These are phyloP conservation scores for Ophiostoma montium DNA, from an alignment of 2,329 filamentous ascomycete genomes.

Conservation along the genomic window DNA sequence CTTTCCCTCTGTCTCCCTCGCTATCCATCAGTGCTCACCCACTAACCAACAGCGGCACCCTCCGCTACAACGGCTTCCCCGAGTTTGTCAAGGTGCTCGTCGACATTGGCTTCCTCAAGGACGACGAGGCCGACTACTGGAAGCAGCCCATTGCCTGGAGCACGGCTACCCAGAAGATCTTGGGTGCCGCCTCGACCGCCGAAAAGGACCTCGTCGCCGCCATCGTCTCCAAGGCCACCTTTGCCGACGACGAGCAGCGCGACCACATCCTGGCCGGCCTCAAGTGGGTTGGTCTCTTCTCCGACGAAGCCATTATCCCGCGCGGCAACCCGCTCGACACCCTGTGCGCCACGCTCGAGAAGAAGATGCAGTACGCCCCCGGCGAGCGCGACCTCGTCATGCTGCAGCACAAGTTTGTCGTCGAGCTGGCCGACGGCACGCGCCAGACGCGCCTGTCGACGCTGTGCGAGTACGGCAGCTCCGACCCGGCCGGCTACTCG, in stretches of 20 bases:
- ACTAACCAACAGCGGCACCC: conserved; percentile 36
- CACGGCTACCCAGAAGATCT: conserved; percentile 65
- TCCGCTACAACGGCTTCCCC: conserved; percentile 81
- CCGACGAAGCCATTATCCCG: conserved; percentile 52
- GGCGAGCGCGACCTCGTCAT: conserved; percentile 76
- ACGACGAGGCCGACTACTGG: conserved; percentile 51
- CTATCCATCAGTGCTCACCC: neutral
- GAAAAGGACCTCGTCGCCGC: conserved; percentile 59
- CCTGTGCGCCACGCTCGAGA: conserved; percentile 75
- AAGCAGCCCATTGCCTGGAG: conserved; percentile 63
- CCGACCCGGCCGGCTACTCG: conserved; percentile 49
- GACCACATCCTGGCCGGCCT: conserved; percentile 49
- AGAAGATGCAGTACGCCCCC: conserved; percentile 80
- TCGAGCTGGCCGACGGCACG: conserved; percentile 67
- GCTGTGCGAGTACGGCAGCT: conserved; percentile 59
- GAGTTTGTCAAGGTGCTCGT: conserved; percentile 80
- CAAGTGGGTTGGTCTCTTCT: conserved; percentile 54
- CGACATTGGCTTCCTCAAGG: conserved; percentile 76
- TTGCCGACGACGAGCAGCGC: conserved; percentile 54
- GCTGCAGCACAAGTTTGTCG: conserved; percentile 71
- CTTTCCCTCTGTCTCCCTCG: neutral
- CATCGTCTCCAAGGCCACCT: conserved; percentile 62
- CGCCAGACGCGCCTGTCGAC: conserved; percentile 69
- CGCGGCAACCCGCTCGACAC: conserved; percentile 74
- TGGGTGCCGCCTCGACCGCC: conserved; percentile 51